phyloP scores from a whole-genome alignment of 169 alveolate genomes.

The Plasmodium chabaudi region DNA sequence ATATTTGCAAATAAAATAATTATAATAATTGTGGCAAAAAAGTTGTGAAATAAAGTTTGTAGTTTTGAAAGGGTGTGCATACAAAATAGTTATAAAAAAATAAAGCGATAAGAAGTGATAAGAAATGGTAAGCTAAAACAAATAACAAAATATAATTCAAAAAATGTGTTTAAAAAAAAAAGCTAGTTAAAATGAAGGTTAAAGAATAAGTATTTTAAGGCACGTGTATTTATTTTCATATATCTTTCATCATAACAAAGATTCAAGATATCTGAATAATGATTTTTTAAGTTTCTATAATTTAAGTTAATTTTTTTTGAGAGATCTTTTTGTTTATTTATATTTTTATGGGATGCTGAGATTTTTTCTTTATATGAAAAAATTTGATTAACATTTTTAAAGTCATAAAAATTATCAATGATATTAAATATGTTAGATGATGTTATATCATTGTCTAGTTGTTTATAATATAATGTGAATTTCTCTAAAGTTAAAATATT shows the following conservation, averaged over 20 bases:
- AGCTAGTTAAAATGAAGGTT: constrained; percentile 18
- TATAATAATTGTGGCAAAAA: too few relatives aligned
- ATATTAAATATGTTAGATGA: constrained; percentile 2
- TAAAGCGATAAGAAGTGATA: too few relatives aligned
- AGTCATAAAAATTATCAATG: neutral
- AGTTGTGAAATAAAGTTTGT: too few relatives aligned
- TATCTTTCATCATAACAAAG: constrained; percentile 38
- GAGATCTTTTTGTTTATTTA: neutral
- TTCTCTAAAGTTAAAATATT: neutral
- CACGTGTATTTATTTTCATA: constrained; percentile 60
- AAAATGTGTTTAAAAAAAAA: neutral
- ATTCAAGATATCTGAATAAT: constrained; percentile 41
- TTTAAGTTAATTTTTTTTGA: neutral
- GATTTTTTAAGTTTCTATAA: constrained; percentile 1
- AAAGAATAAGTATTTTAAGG: constrained; percentile 35
- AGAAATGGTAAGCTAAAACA: too few relatives aligned
- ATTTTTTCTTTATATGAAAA: neutral
- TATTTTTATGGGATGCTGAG: neutral
- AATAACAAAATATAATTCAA: too few relatives aligned
- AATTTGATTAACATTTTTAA: constrained; percentile 4
- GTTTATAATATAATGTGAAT: neutral
- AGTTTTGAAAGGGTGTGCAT: too few relatives aligned
- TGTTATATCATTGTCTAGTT: neutral
- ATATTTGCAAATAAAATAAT: too few relatives aligned
- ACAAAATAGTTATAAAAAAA: too few relatives aligned